Conservation (phyloP, 139 green algal species). For the Ettlia oleoabundans region DNA sequence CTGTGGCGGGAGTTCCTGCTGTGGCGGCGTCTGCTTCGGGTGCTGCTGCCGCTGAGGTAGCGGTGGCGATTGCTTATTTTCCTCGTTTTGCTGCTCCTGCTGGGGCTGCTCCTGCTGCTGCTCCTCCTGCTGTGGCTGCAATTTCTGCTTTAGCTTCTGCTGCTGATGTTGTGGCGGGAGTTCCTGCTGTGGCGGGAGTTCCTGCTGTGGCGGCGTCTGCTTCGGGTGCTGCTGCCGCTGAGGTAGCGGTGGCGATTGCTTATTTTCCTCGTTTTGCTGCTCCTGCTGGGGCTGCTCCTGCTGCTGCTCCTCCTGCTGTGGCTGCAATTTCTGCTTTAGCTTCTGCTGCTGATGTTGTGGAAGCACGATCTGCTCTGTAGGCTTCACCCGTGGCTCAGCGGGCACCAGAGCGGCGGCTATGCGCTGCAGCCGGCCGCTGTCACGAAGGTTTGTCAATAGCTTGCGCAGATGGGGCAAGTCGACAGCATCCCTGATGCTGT, state of each 20-base stretch:
- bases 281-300: no score
- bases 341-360: neutral
- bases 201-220: no score
- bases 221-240: no score
- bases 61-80: no score
- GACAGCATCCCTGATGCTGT: neutral
- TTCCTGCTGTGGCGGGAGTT: no score
- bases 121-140: neutral
- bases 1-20: no score
- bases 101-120: neutral
- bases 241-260: no score
- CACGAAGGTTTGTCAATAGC: neutral
- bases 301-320: neutral
- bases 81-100: no score
- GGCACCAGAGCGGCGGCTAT: neutral
- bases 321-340: neutral
- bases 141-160: neutral
- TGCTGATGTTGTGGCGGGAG: neutral
- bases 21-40: no score
- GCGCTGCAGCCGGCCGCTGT: neutral
- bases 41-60: no score
- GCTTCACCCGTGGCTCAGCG: neutral
- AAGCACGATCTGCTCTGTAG: neutral
- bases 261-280: no score
- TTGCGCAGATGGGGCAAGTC: neutral